Base-by-base conservation (phyloP, 306 rosid genomes). In the Gleditsia sinensis region DNA sequence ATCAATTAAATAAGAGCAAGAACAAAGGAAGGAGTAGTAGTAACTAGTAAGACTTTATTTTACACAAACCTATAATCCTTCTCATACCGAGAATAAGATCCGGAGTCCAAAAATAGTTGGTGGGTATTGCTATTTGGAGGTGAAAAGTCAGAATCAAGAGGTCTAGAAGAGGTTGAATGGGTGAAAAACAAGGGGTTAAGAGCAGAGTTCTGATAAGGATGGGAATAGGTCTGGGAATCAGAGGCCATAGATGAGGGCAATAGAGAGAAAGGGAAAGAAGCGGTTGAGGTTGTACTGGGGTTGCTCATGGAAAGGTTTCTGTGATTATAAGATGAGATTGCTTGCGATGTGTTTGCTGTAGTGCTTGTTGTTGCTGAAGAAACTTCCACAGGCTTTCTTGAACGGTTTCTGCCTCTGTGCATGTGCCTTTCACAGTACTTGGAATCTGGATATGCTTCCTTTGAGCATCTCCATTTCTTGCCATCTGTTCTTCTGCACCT, bases 371-470 rank as follows among this genome's bases (percentile, higher is more conserved):
- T 11, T 60, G 82, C 28, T 19, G 91, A 84, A 72, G 94, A 76
- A 81, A 86, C 85, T 95, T 95, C 99, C 99, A 94, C 99, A 90
- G 93, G 99, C 99, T 92, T 95, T 95, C 99, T 95, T 95, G 99
- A 95, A 95, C 99, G 99, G 85, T 92, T 92, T 79, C 92, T 90
- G 85, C 99, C 99, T 81, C 99, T 86, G 72, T 95, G 99, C 99
- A 95, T 95, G 88, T 95, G 99, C 39, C 86, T 92, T 76, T 95
- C 99, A 73, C 98, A 95, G 96, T 95, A 95, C 81, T 95, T 95
- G 24, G 99, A 95, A 67, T 95, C 99, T 54, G 96, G 98, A 86
- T 92, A 95, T 72, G 98, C 99, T 80, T 95, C 96, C 78, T 94
- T 95, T 61, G 99, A 95, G 80, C 99, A 95, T 80, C 99, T 88